Evolutionary conservation across 2,329 filamentous ascomycete genomes (phyloP).

Genomic region (Beauveria sp.): DNA sequence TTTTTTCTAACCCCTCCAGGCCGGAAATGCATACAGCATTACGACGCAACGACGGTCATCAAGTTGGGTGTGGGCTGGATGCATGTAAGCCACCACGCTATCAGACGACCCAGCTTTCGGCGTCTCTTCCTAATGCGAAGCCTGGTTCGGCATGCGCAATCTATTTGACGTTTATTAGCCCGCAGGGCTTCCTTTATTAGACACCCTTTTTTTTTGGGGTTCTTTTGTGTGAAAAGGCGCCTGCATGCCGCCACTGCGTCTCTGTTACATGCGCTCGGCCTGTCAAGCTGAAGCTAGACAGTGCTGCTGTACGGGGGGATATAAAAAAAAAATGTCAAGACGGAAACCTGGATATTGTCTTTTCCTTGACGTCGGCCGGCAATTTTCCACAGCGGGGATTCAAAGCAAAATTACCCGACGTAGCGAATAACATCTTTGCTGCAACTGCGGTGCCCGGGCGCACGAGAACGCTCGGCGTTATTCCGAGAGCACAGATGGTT

Average conservation of each 20-base stretch:
- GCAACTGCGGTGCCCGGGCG: not conserved
- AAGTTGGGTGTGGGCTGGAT: not conserved
- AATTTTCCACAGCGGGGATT: not conserved
- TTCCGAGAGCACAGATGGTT: not conserved
- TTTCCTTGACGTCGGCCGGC: not conserved
- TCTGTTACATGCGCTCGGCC: not conserved
- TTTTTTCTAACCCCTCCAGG: not conserved
- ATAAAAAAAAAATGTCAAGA: too few relatives aligned
- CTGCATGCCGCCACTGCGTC: not conserved
- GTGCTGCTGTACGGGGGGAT: too few relatives aligned
- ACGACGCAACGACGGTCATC: not conserved
- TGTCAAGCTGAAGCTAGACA: too few relatives aligned
- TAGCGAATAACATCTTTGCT: not conserved
- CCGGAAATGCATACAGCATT: not conserved
- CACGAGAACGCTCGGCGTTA: not conserved
- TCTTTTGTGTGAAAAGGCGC: not conserved
- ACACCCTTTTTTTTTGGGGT: not conserved
- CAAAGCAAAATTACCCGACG: too few relatives aligned
- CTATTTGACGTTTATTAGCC: not conserved
- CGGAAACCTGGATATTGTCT: too few relatives aligned
- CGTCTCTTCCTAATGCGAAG: not conserved
- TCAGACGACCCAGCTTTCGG: constrained; percentile 3
- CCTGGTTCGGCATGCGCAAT: not conserved
- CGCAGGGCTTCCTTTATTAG: not conserved
- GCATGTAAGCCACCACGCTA: not conserved